A percentile compares a stretch with the other conserved stretches of the same genome.
Evolutionary conservation across 176 grass and related monocot species (phyloP).

Genomic region (Oryza glaberrima): DNA sequence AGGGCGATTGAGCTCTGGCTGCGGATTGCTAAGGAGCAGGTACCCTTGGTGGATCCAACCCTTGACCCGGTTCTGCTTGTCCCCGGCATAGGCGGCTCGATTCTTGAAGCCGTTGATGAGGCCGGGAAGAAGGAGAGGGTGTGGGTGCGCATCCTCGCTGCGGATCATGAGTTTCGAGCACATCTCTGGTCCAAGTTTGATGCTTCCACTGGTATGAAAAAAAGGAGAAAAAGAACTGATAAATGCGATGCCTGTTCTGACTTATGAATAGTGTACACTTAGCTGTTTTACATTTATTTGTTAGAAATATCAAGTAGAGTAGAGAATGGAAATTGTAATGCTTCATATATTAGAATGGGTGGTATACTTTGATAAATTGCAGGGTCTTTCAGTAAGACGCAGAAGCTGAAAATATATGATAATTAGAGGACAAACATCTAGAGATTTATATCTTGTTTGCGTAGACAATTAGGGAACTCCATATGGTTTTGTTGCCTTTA

Average conservation of each 20-base stretch:
- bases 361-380: neutral
- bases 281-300: neutral
- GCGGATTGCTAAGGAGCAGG: conserved; percentile 56
- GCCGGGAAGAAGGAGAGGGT: conserved; percentile 78
- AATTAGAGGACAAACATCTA: neutral
- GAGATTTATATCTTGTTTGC: neutral
- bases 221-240: neutral
- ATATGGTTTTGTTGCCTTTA: neutral
- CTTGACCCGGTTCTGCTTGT: conserved; percentile 88
- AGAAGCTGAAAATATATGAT: neutral
- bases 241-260: neutral
- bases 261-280: neutral
- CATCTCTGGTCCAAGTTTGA: conserved; percentile 95
- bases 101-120: conserved; percentile 80
- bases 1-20: conserved; percentile 85
- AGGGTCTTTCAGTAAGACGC: neutral
- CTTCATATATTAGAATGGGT: neutral
- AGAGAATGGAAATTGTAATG: neutral
- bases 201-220: conserved; percentile 61
- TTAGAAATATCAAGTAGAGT: neutral
- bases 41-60: conserved; percentile 61
- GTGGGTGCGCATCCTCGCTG: conserved; percentile 87
- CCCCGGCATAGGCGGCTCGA: conserved; percentile 81
- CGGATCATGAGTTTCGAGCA: conserved; percentile 78
- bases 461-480: neutral